These are phyloP conservation scores for Cryphonectria naterciae DNA, from an alignment of 2,329 filamentous ascomycete species.

Conservation along the genomic window DNA sequence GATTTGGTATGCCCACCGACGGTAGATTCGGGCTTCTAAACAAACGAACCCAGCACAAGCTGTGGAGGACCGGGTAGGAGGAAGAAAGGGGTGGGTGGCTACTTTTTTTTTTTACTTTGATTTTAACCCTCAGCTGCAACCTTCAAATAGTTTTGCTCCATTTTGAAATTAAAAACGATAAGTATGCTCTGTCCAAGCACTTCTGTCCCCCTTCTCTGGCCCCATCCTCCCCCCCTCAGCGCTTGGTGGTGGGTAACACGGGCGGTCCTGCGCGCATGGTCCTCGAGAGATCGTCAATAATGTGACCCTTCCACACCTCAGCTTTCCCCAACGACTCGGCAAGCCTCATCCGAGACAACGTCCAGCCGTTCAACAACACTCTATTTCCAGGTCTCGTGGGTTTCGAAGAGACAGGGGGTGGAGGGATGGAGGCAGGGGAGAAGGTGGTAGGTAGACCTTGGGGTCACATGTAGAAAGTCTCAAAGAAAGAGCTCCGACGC, in stretches of 20 bases:
- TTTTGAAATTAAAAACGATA: neutral
- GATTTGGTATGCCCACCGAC: constrained; percentile 6
- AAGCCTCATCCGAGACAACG: constrained; percentile 15
- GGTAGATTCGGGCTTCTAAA: constrained; percentile 14
- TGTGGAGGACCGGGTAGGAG: neutral
- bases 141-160: constrained; percentile 1
- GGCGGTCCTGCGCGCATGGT: neutral
- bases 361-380: neutral
- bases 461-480: neutral
- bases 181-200: neutral
- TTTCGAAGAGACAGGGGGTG: neutral
- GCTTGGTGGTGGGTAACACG: neutral
- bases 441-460: neutral
- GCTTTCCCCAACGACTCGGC: constrained; percentile 4
- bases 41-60: neutral
- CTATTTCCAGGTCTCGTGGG: neutral
- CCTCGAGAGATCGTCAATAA: neutral
- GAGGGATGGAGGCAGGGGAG: neutral
- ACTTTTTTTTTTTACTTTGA: neutral
- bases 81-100: neutral
- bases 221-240: neutral
- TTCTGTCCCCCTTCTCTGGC: neutral
- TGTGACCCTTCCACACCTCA: neutral
- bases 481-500: neutral
- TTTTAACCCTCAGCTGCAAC: neutral